Percentiles rank a stretch among this genome's conserved stretches.
Evolutionary conservation across 164 flowering plant species (phyloP).

Genomic region (Nelumbo lutea): DNA sequence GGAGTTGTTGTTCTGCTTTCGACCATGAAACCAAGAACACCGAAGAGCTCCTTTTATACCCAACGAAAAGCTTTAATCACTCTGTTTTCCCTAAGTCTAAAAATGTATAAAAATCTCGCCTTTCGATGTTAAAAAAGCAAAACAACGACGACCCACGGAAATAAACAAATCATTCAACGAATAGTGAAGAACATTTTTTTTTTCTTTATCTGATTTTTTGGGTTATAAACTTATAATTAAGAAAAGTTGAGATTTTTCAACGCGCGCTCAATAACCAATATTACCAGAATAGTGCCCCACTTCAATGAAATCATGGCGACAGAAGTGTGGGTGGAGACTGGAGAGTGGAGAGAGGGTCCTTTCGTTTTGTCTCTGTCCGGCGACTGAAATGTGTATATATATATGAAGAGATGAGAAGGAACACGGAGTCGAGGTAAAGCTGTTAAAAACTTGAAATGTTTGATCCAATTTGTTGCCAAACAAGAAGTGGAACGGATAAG

Average conservation of each 20-base stretch:
- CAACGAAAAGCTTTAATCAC: background rate
- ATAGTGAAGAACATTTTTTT: background rate
- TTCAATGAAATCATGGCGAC: conserved; percentile 40
- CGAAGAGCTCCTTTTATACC: conserved; percentile 7
- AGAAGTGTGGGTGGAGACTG: background rate
- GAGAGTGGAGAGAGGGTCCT: conserved; percentile 7
- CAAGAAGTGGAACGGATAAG: too few relatives aligned
- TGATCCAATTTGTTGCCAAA: too few relatives aligned
- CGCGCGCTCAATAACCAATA: conserved; percentile 9
- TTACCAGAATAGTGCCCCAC: conserved; percentile 40
- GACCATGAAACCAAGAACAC: background rate
- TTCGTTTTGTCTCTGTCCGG: background rate
- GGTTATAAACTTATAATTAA: background rate
- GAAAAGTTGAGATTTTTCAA: conserved; percentile 4
- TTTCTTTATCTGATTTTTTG: background rate
- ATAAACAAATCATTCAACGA: background rate
- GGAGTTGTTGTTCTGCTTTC: conserved; percentile 18
- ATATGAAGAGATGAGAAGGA: background rate
- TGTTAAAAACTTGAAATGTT: too few relatives aligned
- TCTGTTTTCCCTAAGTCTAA: background rate
- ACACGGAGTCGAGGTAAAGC: background rate
- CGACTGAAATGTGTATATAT: background rate
- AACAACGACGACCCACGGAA: conserved; percentile 8
- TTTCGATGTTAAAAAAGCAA: background rate
- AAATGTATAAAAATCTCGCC: background rate